Percentiles rank a stretch among this genome's conserved stretches.
These are phyloP conservation scores for Ceriops tagal DNA, from an alignment of 345 rosid genomes.

Conservation along the genomic window DNA sequence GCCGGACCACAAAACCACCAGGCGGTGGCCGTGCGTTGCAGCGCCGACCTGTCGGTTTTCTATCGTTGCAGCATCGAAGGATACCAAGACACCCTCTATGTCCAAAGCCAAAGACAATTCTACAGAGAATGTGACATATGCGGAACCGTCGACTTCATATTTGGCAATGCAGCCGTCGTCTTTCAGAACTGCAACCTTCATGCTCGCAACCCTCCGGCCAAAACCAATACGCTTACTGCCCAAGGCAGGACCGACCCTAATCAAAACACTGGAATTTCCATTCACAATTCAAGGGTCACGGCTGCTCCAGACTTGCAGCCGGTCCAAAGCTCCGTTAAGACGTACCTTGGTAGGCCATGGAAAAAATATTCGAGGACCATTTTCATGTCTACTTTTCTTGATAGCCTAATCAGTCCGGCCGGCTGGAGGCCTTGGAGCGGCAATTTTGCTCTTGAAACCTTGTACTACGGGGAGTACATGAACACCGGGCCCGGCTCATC, in stretches of 20 bases:
- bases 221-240: slow-evolving; percentile 55
- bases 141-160: slow-evolving; percentile 63
- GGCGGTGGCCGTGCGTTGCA: slow-evolving; percentile 64
- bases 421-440: slow-evolving; percentile 70
- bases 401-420: slow-evolving; percentile 38
- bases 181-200: slow-evolving; percentile 54
- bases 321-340: slow-evolving; percentile 23
- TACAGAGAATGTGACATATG: slow-evolving; percentile 39
- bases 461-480: slow-evolving; percentile 68
- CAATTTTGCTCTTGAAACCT: slow-evolving; percentile 46
- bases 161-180: slow-evolving; percentile 61
- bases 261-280: slow-evolving; percentile 57
- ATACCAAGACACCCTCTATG: slow-evolving; percentile 60
- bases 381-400: slow-evolving; percentile 49
- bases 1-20: slow-evolving; percentile 58
- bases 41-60: slow-evolving; percentile 47
- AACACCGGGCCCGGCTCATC: slow-evolving; percentile 66
- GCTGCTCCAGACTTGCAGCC: slow-evolving; percentile 36
- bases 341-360: slow-evolving; percentile 73
- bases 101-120: slow-evolving; percentile 52
- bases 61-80: slow-evolving; percentile 41
- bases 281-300: slow-evolving; percentile 48
- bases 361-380: slow-evolving; percentile 57
- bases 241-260: slow-evolving; percentile 52
- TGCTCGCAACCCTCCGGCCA: slow-evolving; percentile 39